Evolutionary conservation across 2,329 filamentous ascomycete species (phyloP), one percentile per base, ranked within the genome.

Genomic region (Gremmenia infestans): DNA sequence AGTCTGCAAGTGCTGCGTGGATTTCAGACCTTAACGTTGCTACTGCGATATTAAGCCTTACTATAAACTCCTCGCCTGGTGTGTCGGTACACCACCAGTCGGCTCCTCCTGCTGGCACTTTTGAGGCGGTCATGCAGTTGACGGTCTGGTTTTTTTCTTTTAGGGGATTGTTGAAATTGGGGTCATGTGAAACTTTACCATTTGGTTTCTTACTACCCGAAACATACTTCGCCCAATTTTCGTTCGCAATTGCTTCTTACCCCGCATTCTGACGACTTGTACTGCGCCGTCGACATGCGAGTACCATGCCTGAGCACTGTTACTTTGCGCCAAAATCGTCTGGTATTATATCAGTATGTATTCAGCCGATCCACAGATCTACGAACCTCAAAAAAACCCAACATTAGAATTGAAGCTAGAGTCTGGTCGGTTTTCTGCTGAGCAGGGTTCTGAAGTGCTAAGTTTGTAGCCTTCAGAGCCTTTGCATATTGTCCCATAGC

Each of bases 231-330:
- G 67, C 0, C 82, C 83, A 2, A 74, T 71, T 66, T 76, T 78
- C 14, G 79, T 82, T 43, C 72, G 72, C 9, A 83, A 66, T 62
- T 83, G 81, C 59, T 79, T 77, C 62, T 75, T 78, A 4, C 82
- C 81, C 47, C 83, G 76, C 9, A 78, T 75, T 65, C 80, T 81
- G 52, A 83, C 80, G 1, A 86, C 72, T 60, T 82, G 78, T 35
- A 85, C 78, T n/a, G 83, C 83, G 3, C 82, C 83, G 57, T 85
- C 80, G n/a, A 81, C 78, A 62, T 86, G 83, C 9, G 81, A 82
- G 4, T 81, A 81, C 83, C 83, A 86, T 1, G 81, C 81, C 54
- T 78, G 71, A 65, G 79, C 78, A 36, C 77, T 79, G 50, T 80
- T 70, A 52, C 80, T 76, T 56, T 77, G 79, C 12, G 80, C 78